phyloP scores from a whole-genome alignment of 345 rosid genomes.

The Sonneratia alba region DNA sequence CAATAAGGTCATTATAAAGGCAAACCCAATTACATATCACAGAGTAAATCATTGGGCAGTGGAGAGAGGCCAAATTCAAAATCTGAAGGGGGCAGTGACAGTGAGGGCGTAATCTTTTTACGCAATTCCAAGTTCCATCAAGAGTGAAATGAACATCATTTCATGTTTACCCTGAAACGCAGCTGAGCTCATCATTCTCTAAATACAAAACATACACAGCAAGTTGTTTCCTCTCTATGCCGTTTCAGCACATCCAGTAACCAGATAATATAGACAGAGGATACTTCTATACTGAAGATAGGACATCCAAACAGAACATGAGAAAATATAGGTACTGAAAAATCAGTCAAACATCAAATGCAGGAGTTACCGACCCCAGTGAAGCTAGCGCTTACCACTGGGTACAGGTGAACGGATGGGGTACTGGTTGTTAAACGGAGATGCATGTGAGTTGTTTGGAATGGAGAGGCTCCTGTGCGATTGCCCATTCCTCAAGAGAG shows the following conservation, averaged over 20 bases:
- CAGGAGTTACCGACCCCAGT: not conserved
- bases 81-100: no score
- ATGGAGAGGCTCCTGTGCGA: slow-evolving; percentile 29
- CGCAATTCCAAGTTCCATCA: no score
- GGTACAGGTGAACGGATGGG: slow-evolving; percentile 29
- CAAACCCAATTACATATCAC: no score
- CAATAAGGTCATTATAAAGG: no score
- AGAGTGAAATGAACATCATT: no score
- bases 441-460: slow-evolving; percentile 27
- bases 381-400: slow-evolving; percentile 11
- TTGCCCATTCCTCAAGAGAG: slow-evolving; percentile 31
- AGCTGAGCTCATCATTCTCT: no score
- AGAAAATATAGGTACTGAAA: not conserved
- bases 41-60: no score
- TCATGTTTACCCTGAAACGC: no score
- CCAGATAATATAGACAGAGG: not conserved
- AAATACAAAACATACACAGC: not conserved
- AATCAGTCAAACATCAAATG: not conserved
- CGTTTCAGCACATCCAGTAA: not conserved
- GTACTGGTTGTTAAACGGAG: slow-evolving; percentile 31
- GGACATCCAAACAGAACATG: not conserved
- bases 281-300: not conserved
- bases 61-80: no score
- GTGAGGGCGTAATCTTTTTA: no score
- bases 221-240: not conserved